These are phyloP conservation scores for Pugionium cornutum DNA, from an alignment of 345 rosid genomes.

Conservation along the genomic window DNA sequence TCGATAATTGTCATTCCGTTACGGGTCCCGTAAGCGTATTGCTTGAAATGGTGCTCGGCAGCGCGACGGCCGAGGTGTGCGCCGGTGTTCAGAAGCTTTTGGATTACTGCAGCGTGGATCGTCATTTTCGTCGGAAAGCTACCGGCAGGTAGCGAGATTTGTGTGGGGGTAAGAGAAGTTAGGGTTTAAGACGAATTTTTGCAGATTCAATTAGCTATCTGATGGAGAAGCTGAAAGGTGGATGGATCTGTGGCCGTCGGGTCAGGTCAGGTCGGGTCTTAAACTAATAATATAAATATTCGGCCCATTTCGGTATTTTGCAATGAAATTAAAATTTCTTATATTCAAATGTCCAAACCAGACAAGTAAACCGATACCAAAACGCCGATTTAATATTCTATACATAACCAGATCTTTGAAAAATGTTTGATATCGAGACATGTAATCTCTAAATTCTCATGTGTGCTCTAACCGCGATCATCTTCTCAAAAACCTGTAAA, in stretches of 20 bases:
- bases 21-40: slow-evolving; percentile 70
- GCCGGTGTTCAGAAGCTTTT: slow-evolving; percentile 80
- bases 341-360: not conserved
- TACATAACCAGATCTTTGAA: slow-evolving; percentile 16
- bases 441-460: not conserved
- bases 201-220: slow-evolving; percentile 28
- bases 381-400: not conserved
- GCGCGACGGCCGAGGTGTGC: slow-evolving; percentile 80
- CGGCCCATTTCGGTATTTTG: not conserved
- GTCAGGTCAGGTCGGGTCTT: slow-evolving; percentile 2
- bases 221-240: not conserved
- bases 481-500: slow-evolving; percentile 22
- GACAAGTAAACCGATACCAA: not conserved
- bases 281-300: not conserved
- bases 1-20: slow-evolving; percentile 70
- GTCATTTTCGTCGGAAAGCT: slow-evolving; percentile 52
- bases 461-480: not conserved
- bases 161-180: not conserved
- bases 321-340: too few relatives aligned
- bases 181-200: slow-evolving; percentile 33
- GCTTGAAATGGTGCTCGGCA: slow-evolving; percentile 81
- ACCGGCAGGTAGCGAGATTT: slow-evolving; percentile 29
- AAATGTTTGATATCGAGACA: not conserved
- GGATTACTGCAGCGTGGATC: slow-evolving; percentile 80
- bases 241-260: not conserved